phyloP scores from a whole-genome alignment of 2,329 filamentous ascomycete species.

The Didymella arachidicola region DNA sequence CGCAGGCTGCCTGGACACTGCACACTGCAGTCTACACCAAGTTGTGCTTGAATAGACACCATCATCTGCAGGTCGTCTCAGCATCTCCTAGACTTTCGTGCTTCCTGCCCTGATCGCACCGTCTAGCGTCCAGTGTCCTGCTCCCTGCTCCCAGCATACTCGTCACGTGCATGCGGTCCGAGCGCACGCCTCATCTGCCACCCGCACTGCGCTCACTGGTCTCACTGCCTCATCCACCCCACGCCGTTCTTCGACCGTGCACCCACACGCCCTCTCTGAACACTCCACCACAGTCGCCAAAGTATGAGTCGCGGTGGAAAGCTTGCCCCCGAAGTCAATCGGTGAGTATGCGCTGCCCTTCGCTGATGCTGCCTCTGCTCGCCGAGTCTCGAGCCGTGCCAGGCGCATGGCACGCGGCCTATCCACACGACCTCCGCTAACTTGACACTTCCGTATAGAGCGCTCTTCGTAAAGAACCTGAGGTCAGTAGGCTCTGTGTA shows the following conservation, averaged over 20 bases:
- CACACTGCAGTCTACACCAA: not conserved
- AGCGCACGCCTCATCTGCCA: slow-evolving; percentile 18
- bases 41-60: not conserved
- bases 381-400: slow-evolving; percentile 24
- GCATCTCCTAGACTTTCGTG: not conserved
- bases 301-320: slow-evolving; percentile 96
- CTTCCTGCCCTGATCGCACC: not conserved
- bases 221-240: slow-evolving; percentile 19
- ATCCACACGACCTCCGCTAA: slow-evolving; percentile 46
- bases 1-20: not conserved
- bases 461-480: slow-evolving; percentile 99
- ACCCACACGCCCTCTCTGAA: slow-evolving; percentile 33
- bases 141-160: not conserved
- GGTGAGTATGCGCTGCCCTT: slow-evolving; percentile 64
- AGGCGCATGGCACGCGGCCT: slow-evolving; percentile 29
- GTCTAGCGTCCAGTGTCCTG: not conserved
- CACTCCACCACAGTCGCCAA: slow-evolving; percentile 51
- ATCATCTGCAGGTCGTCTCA: not conserved
- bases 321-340: slow-evolving; percentile 99
- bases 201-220: slow-evolving; percentile 13
- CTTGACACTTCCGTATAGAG: slow-evolving; percentile 63
- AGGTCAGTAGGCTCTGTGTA: slow-evolving; percentile 65
- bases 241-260: slow-evolving; percentile 21
- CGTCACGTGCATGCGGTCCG: slow-evolving; percentile 11
- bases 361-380: slow-evolving; percentile 22